A percentile compares a stretch with the other conserved stretches of the same genome.
These are phyloP conservation scores for Paramecium pentaurelia DNA, from an alignment of 73 alveolate species.

Conservation along the genomic window DNA sequence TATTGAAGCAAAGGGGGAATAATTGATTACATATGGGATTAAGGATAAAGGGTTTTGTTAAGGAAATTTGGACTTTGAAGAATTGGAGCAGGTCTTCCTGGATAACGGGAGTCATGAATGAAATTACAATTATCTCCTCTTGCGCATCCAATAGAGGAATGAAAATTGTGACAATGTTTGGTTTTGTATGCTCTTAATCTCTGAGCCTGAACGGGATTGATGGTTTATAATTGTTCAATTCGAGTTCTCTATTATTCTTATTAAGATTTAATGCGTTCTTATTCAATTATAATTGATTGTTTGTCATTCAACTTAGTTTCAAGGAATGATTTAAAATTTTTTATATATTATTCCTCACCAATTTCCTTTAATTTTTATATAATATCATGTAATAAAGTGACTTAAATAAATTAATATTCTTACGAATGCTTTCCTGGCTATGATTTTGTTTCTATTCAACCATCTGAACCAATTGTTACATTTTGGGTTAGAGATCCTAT, in stretches of 20 bases:
- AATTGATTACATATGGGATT: not conserved
- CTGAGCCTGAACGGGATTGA: conserved; percentile 32
- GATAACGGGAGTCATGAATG: conserved; percentile 82
- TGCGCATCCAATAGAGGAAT: conserved; percentile 91
- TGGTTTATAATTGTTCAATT: not conserved
- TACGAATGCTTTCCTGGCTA: conserved; percentile 30
- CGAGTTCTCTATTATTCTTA: not conserved
- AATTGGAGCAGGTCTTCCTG: conserved; percentile 62
- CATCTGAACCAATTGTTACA: not conserved
- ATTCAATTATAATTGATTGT: not conserved
- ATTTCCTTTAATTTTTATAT: conserved; percentile 14
- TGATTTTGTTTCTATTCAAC: not conserved
- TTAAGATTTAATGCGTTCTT: not conserved
- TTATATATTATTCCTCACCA: conserved; percentile 29
- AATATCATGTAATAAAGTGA: conserved; percentile 36
- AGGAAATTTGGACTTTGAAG: not conserved
- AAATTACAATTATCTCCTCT: conserved; percentile 90
- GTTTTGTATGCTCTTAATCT: conserved; percentile 65
- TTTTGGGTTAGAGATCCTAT: not conserved
- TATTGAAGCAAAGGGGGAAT: not conserved
- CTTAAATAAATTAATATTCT: not conserved
- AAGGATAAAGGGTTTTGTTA: not conserved
- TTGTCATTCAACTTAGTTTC: not conserved
- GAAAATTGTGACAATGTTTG: conserved; percentile 80
- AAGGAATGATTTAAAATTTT: not conserved